Conservation (phyloP, 1,139 yeast genomes). For the Suhomyces guaymorum region DNA sequence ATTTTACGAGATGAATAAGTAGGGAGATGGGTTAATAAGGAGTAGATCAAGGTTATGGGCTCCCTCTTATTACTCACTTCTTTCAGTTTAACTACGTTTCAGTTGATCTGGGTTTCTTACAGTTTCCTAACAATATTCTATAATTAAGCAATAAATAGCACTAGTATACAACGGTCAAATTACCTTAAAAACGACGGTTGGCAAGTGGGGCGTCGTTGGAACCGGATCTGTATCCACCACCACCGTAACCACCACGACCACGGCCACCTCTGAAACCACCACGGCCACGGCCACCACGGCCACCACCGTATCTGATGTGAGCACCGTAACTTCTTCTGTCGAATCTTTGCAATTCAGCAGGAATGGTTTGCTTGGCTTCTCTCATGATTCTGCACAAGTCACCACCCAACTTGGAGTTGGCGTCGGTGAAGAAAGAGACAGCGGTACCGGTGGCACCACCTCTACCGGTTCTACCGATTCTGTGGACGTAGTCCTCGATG, state of each 20-base stretch:
- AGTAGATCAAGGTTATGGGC: no score
- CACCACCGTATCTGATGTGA: constrained; percentile 62
- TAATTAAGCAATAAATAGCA: constrained; percentile 5
- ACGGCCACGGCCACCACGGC: constrained; percentile 58
- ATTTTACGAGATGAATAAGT: no score
- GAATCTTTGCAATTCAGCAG: constrained; percentile 59
- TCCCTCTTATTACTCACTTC: no score
- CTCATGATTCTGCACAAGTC: constrained; percentile 86
- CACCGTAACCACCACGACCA: constrained; percentile 44
- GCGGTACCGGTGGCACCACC: constrained; percentile 97
- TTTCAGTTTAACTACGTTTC: no score
- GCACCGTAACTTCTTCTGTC: constrained; percentile 56
- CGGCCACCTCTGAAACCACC: constrained; percentile 44
- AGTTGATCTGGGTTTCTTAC: no score
- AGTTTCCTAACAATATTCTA: no score
- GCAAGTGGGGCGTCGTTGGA: constrained; percentile 27
- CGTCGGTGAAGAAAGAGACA: constrained; percentile 89
- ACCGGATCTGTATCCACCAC: constrained; percentile 37
- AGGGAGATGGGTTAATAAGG: no score
- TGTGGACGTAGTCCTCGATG: constrained; percentile 95
- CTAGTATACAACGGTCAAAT: constrained; percentile 3
- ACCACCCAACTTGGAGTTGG: constrained; percentile 84
- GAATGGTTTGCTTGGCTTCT: constrained; percentile 92
- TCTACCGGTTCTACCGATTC: constrained; percentile 98
- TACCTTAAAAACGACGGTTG: constrained; percentile 25